phyloP scores from a whole-genome alignment of 78 protist species.

The Bodo saltans region DNA sequence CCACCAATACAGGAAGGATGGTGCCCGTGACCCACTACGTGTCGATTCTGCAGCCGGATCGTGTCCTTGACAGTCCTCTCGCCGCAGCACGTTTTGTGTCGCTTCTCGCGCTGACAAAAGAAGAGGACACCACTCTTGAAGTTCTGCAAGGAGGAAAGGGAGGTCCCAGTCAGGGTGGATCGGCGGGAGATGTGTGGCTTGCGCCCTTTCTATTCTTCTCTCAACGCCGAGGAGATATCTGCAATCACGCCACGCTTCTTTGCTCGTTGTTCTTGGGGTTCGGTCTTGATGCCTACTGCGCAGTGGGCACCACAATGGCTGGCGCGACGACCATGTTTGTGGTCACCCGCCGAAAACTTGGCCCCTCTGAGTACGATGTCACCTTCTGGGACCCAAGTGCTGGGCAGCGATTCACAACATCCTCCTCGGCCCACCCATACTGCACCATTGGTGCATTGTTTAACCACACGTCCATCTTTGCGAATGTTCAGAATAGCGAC shows the following conservation, averaged over 20 bases:
- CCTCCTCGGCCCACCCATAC: neutral
- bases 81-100: constrained; percentile 48
- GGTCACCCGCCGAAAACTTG: constrained; percentile 1
- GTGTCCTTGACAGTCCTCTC: constrained; percentile 14
- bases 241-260: constrained; percentile 41
- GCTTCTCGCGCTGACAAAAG: constrained; percentile 3
- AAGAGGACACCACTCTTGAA: neutral
- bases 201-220: neutral
- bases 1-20: neutral
- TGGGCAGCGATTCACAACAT: neutral
- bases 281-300: constrained; percentile 49
- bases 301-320: neutral
- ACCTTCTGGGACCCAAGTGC: constrained; percentile 37
- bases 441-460: neutral
- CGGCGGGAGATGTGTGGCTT: constrained; percentile 20
- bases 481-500: constrained; percentile 30
- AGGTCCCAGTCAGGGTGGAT: neutral
- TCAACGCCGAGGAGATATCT: neutral
- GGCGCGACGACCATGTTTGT: constrained; percentile 23
- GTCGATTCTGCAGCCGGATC: neutral
- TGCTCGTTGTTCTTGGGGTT: constrained; percentile 48
- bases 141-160: neutral
- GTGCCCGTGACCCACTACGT: constrained; percentile 37
- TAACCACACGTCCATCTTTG: neutral
- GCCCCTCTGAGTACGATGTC: neutral